A percentile compares a stretch with the other conserved stretches of the same genome.
phyloP scores from a whole-genome alignment of 805 yeast species.

The Lipomyces orientalis region DNA sequence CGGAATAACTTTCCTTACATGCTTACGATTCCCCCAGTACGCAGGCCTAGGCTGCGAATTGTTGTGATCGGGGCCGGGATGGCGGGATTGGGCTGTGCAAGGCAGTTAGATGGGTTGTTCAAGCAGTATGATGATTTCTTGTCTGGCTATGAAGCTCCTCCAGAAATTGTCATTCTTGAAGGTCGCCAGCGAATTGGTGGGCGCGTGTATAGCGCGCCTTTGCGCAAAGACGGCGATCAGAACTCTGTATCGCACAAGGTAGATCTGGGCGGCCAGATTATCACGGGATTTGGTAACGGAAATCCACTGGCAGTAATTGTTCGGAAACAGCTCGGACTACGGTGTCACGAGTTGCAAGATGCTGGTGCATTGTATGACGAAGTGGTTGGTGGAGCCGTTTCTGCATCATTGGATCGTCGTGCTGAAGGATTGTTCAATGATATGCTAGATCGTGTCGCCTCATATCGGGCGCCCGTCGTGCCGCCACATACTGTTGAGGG shows the following conservation, averaged over 20 bases:
- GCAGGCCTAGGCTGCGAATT: constrained; percentile 52
- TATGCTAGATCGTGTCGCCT: constrained; percentile 47
- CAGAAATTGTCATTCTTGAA: constrained; percentile 49
- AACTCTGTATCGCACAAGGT: constrained; percentile 39
- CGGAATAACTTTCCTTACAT: constrained; percentile 34
- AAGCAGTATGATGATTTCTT: constrained; percentile 46
- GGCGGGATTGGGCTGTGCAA: constrained; percentile 95
- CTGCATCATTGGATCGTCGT: constrained; percentile 43
- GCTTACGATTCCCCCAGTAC: constrained; percentile 37
- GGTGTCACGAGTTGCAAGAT: constrained; percentile 47
- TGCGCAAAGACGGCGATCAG: constrained; percentile 35
- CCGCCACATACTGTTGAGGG: constrained; percentile 47
- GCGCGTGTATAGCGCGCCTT: constrained; percentile 48
- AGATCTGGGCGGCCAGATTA: constrained; percentile 49
- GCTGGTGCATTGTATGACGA: constrained; percentile 45
- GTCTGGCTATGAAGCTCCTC: constrained; percentile 48
- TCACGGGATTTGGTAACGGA: constrained; percentile 51
- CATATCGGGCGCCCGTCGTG: constrained; percentile 45
- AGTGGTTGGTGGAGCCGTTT: constrained; percentile 44
- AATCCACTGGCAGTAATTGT: constrained; percentile 50
- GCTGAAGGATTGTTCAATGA: constrained; percentile 47
- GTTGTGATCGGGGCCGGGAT: constrained; percentile 95
- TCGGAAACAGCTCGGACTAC: constrained; percentile 50
- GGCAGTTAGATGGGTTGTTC: constrained; percentile 79
- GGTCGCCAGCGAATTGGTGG: constrained; percentile 52